A percentile compares a stretch with the other conserved stretches of the same genome.
Conservation (phyloP, 257 asterid species). For the Przewalskia tangutica region DNA sequence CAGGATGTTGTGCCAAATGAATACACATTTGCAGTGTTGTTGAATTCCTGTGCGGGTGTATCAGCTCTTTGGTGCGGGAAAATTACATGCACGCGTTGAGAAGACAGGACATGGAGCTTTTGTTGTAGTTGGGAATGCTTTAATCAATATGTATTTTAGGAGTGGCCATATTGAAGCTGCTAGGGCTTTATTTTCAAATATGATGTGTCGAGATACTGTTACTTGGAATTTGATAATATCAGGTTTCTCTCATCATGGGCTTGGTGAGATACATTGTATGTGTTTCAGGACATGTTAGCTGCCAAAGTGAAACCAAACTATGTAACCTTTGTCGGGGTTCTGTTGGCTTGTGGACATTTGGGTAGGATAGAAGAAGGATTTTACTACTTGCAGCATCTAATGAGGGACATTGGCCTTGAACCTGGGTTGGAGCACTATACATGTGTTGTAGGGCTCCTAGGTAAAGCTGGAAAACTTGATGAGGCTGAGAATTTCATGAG, state of each 20-base stretch:
- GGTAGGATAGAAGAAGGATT: conserved; percentile 64
- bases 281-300: conserved; percentile 49
- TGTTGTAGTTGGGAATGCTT: conserved; percentile 45
- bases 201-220: conserved; percentile 36
- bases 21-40: conserved; percentile 54
- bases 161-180: conserved; percentile 62
- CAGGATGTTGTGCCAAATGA: conserved; percentile 58
- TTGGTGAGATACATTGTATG: conserved; percentile 53
- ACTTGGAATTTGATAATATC: conserved; percentile 78
- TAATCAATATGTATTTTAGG: conserved; percentile 63
- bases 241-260: conserved; percentile 66
- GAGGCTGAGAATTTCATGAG: conserved; percentile 64
- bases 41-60: conserved; percentile 64
- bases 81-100: conserved; percentile 43
- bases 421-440: conserved; percentile 85
- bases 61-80: conserved; percentile 63
- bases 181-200: conserved; percentile 24
- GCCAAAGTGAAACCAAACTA: conserved; percentile 46
- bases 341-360: conserved; percentile 65
- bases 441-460: conserved; percentile 61
- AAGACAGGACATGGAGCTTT: conserved; percentile 49
- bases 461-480: conserved; percentile 57
- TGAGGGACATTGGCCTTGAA: conserved; percentile 44
- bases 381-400: conserved; percentile 45
- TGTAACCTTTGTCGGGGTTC: conserved; percentile 66